Evolutionary conservation across 345 rosid genomes (phyloP).

Genomic region (Sonneratia caseolaris): DNA sequence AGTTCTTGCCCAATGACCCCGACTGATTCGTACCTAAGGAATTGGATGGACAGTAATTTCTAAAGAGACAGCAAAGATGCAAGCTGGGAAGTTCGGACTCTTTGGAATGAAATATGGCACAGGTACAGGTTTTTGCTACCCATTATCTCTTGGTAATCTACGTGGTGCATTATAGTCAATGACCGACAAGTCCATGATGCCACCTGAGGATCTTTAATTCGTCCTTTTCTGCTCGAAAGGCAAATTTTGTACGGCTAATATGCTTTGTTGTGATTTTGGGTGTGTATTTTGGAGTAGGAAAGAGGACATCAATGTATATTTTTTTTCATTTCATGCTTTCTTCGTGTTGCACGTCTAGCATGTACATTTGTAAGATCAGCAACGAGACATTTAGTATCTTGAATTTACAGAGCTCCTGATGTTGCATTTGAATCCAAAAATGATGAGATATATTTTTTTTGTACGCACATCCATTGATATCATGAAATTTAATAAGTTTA

Average conservation of each 20-base stretch:
- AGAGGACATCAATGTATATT: no score
- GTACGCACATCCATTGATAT: no score
- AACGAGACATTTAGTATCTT: no score
- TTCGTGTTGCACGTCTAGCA: no score
- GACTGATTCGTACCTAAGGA: background rate
- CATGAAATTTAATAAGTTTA: no score
- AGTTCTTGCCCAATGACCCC: background rate
- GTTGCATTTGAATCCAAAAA: background rate
- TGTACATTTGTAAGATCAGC: no score
- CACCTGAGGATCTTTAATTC: no score
- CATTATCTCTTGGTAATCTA: background rate
- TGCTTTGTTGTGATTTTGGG: no score
- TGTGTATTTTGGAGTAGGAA: no score
- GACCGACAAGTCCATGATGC: background rate
- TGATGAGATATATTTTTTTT: background rate
- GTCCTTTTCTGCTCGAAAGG: no score
- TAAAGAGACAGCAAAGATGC: background rate
- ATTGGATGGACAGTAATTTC: background rate
- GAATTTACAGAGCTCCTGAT: background rate
- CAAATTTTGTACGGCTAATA: no score
- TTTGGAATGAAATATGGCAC: background rate
- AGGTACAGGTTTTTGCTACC: background rate
- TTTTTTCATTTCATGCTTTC: no score
- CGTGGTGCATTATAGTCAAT: background rate
- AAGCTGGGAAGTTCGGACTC: background rate